Base-by-base conservation (phyloP, 495 filamentous ascomycete species). In the Letharia columbiana region DNA sequence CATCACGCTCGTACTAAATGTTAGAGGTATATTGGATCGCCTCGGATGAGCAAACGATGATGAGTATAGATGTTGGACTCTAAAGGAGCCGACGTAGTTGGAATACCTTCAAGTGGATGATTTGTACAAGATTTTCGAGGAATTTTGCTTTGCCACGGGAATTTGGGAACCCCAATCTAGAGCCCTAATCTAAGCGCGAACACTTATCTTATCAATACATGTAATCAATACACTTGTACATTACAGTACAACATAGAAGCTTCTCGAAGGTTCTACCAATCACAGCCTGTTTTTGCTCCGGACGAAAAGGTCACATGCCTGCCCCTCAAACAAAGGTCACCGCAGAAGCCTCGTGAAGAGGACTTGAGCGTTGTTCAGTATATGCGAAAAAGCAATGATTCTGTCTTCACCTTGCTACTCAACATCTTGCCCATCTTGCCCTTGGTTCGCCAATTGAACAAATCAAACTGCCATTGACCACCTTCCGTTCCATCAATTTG, bases 241-340 rank as follows among this genome's bases (percentile, higher is more conserved):
- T 28, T 28, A 28, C 23, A 42, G 40, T 10, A 11, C 2, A 42
- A 28, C 11, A 37, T 66, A 28, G 70, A 71, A 71, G 65, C 37
- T 70, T 72, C 70, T 52, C 63, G 70, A 72, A 72, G 50, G 23
- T 72, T 70, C 66, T 23, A 39, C 40, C 62, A 42, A 18, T 44
- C 40, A 65, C 15, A 56, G 9, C 50, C 50, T 56, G 37, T 12
- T 52, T 52, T 52, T 23, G 2, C 10, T 52, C 8, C 20, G 45
- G 41, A 9, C 12, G 23, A 9, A n/a, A n/a, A n/a, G 18, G 45
- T 49, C 45, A 49, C 45, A 6, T 49, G 45, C 3, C 23, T 28
- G 23, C 23, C 23, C 23, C 23, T 28, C 23, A 28, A 28, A 28
- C 23, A 28, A 28, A 28, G 1, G 23, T 28, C 23, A 28, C 23